Evolutionary conservation across 1,284 basidiomycete genomes (phyloP).

Genomic region (Ustilago hordei): DNA sequence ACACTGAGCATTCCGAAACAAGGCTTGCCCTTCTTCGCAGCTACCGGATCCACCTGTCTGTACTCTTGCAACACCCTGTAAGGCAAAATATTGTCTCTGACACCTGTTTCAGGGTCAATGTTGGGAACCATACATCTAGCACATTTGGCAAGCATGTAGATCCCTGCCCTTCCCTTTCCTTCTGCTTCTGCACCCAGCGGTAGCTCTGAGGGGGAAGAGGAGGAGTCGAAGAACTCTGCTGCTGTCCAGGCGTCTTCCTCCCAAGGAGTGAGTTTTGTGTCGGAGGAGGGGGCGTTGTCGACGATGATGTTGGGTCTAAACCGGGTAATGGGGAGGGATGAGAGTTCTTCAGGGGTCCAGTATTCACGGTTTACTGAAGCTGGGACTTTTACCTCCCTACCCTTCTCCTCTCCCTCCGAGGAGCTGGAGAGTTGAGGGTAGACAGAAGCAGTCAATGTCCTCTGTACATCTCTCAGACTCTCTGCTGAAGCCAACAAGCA

Average conservation of each 20-base stretch:
- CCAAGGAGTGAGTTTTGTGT: slow-evolving; percentile 44
- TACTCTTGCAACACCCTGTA: slow-evolving; percentile 58
- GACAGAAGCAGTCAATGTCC: slow-evolving; percentile 55
- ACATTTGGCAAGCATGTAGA: slow-evolving; percentile 58
- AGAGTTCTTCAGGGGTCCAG: slow-evolving; percentile 59
- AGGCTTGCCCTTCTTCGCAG: slow-evolving; percentile 53
- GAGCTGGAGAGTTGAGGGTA: slow-evolving; percentile 33
- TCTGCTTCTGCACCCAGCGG: slow-evolving; percentile 48
- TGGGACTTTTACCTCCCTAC: slow-evolving; percentile 36
- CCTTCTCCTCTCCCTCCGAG: background rate
- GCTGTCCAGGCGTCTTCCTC: slow-evolving; percentile 63
- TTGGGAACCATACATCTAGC: slow-evolving; percentile 61
- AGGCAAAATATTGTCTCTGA: slow-evolving; percentile 53
- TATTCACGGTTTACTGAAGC: slow-evolving; percentile 50
- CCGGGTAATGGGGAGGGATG: slow-evolving; percentile 49
- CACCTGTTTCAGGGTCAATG: slow-evolving; percentile 57
- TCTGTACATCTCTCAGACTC: slow-evolving; percentile 55
- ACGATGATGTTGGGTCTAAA: slow-evolving; percentile 64
- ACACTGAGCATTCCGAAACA: slow-evolving; percentile 59
- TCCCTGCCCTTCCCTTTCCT: slow-evolving; percentile 49
- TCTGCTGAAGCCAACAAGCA: slow-evolving; percentile 53
- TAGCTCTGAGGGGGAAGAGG: background rate
- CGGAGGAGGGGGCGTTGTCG: slow-evolving; percentile 24
- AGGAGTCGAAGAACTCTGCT: slow-evolving; percentile 50
- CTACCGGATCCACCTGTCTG: slow-evolving; percentile 53